A percentile compares a stretch with the other conserved stretches of the same genome.
phyloP scores from a whole-genome alignment of 345 rosid species.

The Draba incana region DNA sequence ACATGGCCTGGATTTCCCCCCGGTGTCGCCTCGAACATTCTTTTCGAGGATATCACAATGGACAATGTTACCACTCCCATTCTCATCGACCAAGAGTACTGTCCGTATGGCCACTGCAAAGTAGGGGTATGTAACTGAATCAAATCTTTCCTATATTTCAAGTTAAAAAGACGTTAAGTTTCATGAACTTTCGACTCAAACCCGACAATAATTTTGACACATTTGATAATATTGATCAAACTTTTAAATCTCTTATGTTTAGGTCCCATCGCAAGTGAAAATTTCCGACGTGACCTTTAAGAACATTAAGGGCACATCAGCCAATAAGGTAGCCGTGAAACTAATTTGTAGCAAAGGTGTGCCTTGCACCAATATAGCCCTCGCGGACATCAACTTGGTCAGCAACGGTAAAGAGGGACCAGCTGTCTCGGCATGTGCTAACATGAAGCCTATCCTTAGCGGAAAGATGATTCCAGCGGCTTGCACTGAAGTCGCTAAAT shows the following conservation, averaged over 20 bases:
- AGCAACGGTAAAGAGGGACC: constrained; percentile 44
- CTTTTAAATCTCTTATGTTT: background rate
- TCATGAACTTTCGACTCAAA: too few relatives aligned
- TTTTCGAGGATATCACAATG: constrained; percentile 58
- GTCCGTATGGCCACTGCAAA: constrained; percentile 49
- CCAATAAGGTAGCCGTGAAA: constrained; percentile 45
- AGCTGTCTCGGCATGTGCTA: constrained; percentile 44
- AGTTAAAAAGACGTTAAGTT: too few relatives aligned
- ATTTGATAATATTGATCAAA: background rate
- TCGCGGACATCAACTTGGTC: constrained; percentile 46
- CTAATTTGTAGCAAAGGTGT: constrained; percentile 49
- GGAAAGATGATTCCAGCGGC: constrained; percentile 28
- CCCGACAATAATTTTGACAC: background rate
- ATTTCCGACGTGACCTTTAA: constrained; percentile 51
- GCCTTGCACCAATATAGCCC: constrained; percentile 46
- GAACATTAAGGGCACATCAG: constrained; percentile 54
- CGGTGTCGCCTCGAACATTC: constrained; percentile 43
- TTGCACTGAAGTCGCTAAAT: constrained; percentile 32
- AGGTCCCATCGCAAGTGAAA: constrained; percentile 46
- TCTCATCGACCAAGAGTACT: constrained; percentile 56
- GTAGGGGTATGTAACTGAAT: constrained; percentile 39
- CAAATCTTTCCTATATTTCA: background rate
- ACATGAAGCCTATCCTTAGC: constrained; percentile 44
- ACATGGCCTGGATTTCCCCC: constrained; percentile 54
- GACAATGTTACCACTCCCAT: constrained; percentile 54